phyloP scores from a whole-genome alignment of 331 rosid species.

The Stylosanthes scabra region DNA sequence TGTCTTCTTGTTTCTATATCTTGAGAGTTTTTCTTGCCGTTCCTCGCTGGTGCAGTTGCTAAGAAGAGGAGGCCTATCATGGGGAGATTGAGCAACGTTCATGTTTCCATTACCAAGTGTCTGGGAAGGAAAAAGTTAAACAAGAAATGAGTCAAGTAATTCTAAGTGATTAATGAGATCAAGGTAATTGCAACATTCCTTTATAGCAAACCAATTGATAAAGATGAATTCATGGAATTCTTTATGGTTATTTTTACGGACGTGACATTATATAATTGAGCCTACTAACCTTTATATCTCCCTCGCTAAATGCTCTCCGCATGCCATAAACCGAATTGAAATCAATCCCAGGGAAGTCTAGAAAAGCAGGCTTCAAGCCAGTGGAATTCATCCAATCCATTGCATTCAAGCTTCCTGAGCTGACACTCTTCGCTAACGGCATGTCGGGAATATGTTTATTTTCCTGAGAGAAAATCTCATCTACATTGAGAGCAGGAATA shows the following conservation, averaged over 20 bases:
- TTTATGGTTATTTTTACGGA: slow-evolving; percentile 1
- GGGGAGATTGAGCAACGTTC: slow-evolving; percentile 59
- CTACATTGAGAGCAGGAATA: slow-evolving; percentile 55
- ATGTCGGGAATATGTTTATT: slow-evolving; percentile 50
- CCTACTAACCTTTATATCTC: slow-evolving; percentile 91
- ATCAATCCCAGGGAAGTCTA: slow-evolving; percentile 75
- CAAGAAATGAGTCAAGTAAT: slow-evolving; percentile 2
- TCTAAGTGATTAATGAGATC: slow-evolving; percentile 8
- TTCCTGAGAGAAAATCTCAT: slow-evolving; percentile 58
- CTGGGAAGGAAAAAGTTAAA: slow-evolving; percentile 59
- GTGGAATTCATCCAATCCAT: slow-evolving; percentile 78
- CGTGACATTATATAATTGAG: neutral
- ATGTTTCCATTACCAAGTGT: slow-evolving; percentile 65
- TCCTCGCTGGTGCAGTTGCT: slow-evolving; percentile 78
- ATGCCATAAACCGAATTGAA: slow-evolving; percentile 67
- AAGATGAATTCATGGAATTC: neutral
- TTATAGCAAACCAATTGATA: neutral
- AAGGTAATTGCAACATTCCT: slow-evolving; percentile 8
- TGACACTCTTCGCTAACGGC: slow-evolving; percentile 70
- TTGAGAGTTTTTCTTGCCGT: slow-evolving; percentile 87
- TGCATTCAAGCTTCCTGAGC: slow-evolving; percentile 74
- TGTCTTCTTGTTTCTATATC: slow-evolving; percentile 87
- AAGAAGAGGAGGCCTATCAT: slow-evolving; percentile 56
- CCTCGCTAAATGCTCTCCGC: slow-evolving; percentile 91
- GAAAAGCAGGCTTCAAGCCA: slow-evolving; percentile 65